phyloP scores from a whole-genome alignment of 371 early-diverging fungal species.

The Syncephalis fuscata region DNA sequence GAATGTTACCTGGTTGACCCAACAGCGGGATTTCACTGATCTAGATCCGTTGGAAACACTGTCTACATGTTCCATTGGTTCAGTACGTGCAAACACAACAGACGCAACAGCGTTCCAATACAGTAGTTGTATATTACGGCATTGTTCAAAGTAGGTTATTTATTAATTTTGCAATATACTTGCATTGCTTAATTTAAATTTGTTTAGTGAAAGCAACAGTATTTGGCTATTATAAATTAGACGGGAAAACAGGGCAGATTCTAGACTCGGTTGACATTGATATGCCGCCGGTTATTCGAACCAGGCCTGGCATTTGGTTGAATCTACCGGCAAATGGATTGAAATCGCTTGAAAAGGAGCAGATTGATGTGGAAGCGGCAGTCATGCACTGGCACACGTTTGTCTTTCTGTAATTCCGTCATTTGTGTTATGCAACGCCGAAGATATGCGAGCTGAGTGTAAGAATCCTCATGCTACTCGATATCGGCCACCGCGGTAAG shows the following conservation, averaged over 20 bases:
- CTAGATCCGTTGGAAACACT: constrained; percentile 21
- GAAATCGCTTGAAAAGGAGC: no score
- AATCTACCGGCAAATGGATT: constrained; percentile 7
- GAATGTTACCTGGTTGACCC: constrained; percentile 31
- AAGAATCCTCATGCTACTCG: neutral
- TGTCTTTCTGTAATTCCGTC: neutral
- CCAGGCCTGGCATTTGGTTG: constrained; percentile 21
- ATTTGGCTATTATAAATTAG: constrained; percentile 35
- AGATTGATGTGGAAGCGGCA: neutral
- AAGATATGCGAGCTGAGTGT: neutral
- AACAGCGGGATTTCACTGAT: constrained; percentile 27
- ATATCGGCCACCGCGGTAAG: neutral
- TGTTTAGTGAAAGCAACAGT: constrained; percentile 25
- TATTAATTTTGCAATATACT: no score
- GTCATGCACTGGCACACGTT: neutral
- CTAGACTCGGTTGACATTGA: constrained; percentile 22
- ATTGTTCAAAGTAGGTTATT: no score
- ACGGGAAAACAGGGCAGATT: constrained; percentile 16
- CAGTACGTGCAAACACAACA: no score
- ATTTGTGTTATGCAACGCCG: neutral
- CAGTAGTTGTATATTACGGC: no score
- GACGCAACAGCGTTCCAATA: no score
- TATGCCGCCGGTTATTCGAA: constrained; percentile 24
- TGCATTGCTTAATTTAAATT: no score
- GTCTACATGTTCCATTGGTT: constrained; percentile 6